A percentile compares a stretch with the other conserved stretches of the same genome.
These are phyloP conservation scores for Aechmea fasciata DNA, from an alignment of 176 grass and related monocot genomes.

Conservation along the genomic window DNA sequence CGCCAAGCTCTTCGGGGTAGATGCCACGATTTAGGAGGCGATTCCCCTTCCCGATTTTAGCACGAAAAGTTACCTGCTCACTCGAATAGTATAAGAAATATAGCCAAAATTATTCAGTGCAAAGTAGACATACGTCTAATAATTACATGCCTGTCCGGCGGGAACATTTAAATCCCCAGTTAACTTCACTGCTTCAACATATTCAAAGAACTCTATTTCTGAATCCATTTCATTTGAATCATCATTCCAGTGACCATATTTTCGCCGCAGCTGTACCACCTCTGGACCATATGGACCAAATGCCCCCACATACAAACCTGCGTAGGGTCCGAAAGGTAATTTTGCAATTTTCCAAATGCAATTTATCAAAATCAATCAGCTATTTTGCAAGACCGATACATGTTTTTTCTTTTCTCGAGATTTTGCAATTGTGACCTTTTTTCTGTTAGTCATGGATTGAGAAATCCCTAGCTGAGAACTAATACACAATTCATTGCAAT, in stretches of 20 bases:
- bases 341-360: too few species aligned
- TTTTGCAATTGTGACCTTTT: too few species aligned
- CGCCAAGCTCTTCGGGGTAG: slow-evolving; percentile 84
- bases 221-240: slow-evolving; percentile 26
- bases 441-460: too few species aligned
- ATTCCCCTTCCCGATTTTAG: slow-evolving; percentile 83
- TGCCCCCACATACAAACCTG: slow-evolving; percentile 91
- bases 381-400: too few species aligned
- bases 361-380: too few species aligned
- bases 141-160: slow-evolving; percentile 67
- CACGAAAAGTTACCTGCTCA: slow-evolving; percentile 74
- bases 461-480: too few species aligned
- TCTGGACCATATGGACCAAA: slow-evolving; percentile 96
- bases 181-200: slow-evolving; percentile 94
- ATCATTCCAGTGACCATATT: slow-evolving; percentile 76
- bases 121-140: background rate
- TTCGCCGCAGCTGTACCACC: slow-evolving; percentile 73
- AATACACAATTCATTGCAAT: too few species aligned
- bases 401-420: too few species aligned
- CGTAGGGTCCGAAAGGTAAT: background rate
- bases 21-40: slow-evolving; percentile 60
- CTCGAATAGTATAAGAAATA: background rate
- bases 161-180: slow-evolving; percentile 96
- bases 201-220: slow-evolving; percentile 82
- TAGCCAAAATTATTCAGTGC: background rate